phyloP scores from a whole-genome alignment of 805 yeast species.

The Dipodascopsis uninucleata region DNA sequence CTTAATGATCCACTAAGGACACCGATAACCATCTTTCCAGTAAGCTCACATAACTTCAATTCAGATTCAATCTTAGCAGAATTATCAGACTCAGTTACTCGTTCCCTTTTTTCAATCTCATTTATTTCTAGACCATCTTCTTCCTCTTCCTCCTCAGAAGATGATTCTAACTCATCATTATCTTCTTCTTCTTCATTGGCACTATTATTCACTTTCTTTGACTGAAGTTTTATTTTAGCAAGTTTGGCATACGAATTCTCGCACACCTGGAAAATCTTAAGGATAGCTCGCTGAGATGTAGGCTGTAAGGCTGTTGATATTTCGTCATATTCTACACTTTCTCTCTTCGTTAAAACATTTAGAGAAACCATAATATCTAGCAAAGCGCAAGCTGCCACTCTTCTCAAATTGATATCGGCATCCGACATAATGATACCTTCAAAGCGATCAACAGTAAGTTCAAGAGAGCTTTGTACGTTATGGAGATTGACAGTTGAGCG shows the following conservation, averaged over 20 bases:
- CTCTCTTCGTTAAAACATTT: slow-evolving; percentile 7
- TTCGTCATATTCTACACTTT: neutral
- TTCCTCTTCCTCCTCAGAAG: slow-evolving; percentile 5
- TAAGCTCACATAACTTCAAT: slow-evolving; percentile 16
- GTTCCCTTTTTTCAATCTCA: slow-evolving; percentile 5
- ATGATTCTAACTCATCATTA: too few species aligned
- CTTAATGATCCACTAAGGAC: slow-evolving; percentile 11
- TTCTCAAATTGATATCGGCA: slow-evolving; percentile 1
- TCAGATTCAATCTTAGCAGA: slow-evolving; percentile 10
- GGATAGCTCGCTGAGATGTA: slow-evolving; percentile 8
- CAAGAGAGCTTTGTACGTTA: neutral
- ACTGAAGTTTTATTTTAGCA: slow-evolving; percentile 7
- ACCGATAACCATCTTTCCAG: slow-evolving; percentile 20
- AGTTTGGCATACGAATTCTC: slow-evolving; percentile 10
- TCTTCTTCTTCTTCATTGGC: slow-evolving; percentile 2
- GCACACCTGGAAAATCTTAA: slow-evolving; percentile 8
- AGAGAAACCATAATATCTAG: slow-evolving; percentile 13
- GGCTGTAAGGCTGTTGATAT: neutral
- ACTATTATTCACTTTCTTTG: slow-evolving; percentile 1
- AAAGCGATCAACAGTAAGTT: slow-evolving; percentile 1
- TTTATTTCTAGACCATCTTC: slow-evolving; percentile 1
- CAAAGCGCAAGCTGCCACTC: slow-evolving; percentile 9
- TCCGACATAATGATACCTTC: slow-evolving; percentile 7
- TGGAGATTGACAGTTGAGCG: slow-evolving; percentile 1
- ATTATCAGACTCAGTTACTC: neutral